Evolutionary conservation across 306 rosid species (phyloP).

Genomic region (Delonix regia): DNA sequence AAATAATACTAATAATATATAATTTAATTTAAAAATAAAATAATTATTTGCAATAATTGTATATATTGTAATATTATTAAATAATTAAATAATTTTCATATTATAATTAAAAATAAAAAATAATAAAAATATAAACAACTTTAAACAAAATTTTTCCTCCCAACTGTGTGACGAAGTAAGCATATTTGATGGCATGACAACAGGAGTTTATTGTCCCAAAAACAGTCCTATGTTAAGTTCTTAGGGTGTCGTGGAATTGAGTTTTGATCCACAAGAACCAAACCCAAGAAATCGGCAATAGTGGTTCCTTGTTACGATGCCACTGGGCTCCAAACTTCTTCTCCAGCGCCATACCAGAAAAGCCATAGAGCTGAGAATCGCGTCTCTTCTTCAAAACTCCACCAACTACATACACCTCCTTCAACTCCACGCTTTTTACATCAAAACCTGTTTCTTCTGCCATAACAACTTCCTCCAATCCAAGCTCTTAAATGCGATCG

Average conservation of each 20-base stretch:
- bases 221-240: background rate
- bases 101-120: too few species aligned
- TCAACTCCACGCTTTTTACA: conserved; percentile 37
- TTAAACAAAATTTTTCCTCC: too few species aligned
- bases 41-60: too few species aligned
- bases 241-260: background rate
- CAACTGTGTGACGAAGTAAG: too few species aligned
- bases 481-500: conserved; percentile 17
- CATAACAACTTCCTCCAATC: conserved; percentile 20
- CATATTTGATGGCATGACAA: too few species aligned
- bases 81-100: too few species aligned
- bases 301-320: background rate
- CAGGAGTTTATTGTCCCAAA: background rate
- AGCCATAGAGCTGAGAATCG: background rate
- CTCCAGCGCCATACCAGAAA: conserved; percentile 15
- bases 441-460: conserved; percentile 10
- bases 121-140: too few species aligned
- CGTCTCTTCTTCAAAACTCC: conserved; percentile 13
- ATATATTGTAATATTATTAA: too few species aligned
- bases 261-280: background rate
- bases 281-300: background rate
- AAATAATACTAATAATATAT: too few species aligned
- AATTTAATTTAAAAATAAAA: too few species aligned
- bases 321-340: background rate
- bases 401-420: conserved; percentile 1